Percentiles rank a stretch among this genome's conserved stretches.
These are phyloP conservation scores for Haplosporangium sp. DNA, from an alignment of 371 early-diverging fungal species.

Conservation along the genomic window DNA sequence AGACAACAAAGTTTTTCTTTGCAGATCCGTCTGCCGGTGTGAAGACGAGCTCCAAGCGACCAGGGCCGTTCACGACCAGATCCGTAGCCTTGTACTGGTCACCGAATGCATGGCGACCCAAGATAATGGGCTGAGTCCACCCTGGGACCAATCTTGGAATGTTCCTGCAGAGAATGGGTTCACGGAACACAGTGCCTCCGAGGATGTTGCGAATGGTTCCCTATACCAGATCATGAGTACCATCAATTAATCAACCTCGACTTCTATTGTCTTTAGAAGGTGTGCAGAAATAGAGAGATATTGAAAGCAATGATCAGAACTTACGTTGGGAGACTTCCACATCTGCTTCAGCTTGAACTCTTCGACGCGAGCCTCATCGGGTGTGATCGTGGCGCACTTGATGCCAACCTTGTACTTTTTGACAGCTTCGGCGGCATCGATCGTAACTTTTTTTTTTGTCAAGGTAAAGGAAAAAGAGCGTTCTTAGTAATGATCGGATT, in stretches of 20 bases:
- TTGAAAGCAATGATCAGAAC: neutral
- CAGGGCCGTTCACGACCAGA: constrained; percentile 84
- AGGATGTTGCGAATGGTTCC: constrained; percentile 94
- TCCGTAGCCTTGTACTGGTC: constrained; percentile 97
- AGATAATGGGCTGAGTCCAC: constrained; percentile 93
- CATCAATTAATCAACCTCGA: too few species aligned
- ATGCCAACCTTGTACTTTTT: constrained; percentile 95
- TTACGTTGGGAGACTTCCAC: constrained; percentile 94
- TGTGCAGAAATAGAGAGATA: neutral
- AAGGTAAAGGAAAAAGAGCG: neutral
- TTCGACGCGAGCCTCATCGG: constrained; percentile 91
- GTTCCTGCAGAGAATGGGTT: constrained; percentile 90
- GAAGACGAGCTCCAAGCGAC: constrained; percentile 88
- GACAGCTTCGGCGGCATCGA: constrained; percentile 95
- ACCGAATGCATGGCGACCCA: constrained; percentile 96
- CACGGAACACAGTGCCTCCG: constrained; percentile 96
- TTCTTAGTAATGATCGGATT: neutral
- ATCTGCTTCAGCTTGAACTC: constrained; percentile 94
- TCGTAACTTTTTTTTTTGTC: constrained; percentile 67
- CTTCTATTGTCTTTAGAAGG: too few species aligned
- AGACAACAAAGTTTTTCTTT: constrained; percentile 68
- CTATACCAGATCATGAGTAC: constrained; percentile 3
- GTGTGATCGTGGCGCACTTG: constrained; percentile 97
- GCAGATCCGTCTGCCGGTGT: constrained; percentile 83
- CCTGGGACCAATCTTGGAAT: constrained; percentile 92